Evolutionary conservation across 495 filamentous ascomycete genomes (phyloP).

Genomic region (Acidiella bohemica): DNA sequence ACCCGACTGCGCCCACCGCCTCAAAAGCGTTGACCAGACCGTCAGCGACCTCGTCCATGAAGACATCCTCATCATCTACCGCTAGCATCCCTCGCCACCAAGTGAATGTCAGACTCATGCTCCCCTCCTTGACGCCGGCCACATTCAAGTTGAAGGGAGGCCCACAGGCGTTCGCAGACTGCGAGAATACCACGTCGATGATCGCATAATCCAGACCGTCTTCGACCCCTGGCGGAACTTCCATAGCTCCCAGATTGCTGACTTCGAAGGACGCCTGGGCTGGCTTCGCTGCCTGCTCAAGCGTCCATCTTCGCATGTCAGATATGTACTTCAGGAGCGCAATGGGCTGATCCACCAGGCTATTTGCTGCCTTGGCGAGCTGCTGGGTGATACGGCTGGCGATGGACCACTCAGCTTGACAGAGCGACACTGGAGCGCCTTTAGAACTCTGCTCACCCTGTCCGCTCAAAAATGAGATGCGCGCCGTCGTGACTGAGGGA

Average conservation of each 20-base stretch:
- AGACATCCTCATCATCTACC: constrained; percentile 2
- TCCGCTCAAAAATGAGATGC: too few species aligned
- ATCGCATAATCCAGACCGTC: not conserved
- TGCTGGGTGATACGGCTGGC: not conserved
- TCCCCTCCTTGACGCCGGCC: constrained; percentile 8
- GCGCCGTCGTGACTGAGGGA: too few species aligned
- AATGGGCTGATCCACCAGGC: constrained; percentile 9
- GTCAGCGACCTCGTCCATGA: not conserved
- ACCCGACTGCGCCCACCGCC: too few species aligned
- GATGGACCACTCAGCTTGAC: constrained; percentile 3
- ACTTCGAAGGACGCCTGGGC: constrained; percentile 7
- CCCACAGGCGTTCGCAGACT: constrained; percentile 11
- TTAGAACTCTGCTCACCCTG: too few species aligned
- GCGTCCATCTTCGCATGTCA: constrained; percentile 10
- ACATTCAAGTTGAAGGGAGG: constrained; percentile 6
- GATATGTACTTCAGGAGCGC: constrained; percentile 11
- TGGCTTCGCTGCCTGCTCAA: constrained; percentile 2
- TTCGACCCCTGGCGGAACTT: not conserved
- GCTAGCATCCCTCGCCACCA: constrained; percentile 21
- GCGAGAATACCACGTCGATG: constrained; percentile 11
- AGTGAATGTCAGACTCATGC: constrained; percentile 19
- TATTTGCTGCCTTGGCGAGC: constrained; percentile 2
- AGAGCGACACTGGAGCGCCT: too few species aligned
- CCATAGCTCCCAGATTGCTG: constrained; percentile 9
- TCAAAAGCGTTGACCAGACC: too few species aligned